Conservation (phyloP, 148 eudicot genomes). For the Euryodendron excelsum region DNA sequence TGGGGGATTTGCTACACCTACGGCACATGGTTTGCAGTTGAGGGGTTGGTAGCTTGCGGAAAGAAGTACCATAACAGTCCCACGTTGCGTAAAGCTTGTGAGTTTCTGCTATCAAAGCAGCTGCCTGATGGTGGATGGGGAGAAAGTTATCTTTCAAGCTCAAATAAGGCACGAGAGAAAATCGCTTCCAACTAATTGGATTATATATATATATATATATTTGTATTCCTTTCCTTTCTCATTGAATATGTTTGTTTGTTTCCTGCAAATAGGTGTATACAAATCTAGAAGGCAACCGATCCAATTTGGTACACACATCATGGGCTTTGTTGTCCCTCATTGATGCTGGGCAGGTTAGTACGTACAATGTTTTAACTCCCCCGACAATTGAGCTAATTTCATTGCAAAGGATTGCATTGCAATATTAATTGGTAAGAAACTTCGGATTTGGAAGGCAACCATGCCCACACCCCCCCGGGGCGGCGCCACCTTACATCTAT, state of each 20-base stretch:
- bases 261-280: constrained; percentile 41
- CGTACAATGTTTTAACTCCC: background rate
- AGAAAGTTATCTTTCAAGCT: constrained; percentile 59
- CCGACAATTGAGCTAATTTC: no score
- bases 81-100: constrained; percentile 47
- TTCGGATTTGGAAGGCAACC: no score
- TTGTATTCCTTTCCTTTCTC: background rate
- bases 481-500: no score
- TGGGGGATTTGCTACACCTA: constrained; percentile 67
- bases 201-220: background rate
- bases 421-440: no score
- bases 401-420: no score
- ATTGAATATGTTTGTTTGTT: background rate
- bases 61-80: constrained; percentile 35
- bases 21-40: constrained; percentile 63
- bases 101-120: constrained; percentile 57
- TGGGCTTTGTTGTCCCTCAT: constrained; percentile 77
- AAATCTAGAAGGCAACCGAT: constrained; percentile 45
- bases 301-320: constrained; percentile 60
- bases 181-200: no score
- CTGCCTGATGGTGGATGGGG: constrained; percentile 69
- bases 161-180: constrained; percentile 44
- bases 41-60: constrained; percentile 43
- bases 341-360: constrained; percentile 58
- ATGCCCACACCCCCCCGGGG: no score